Percentiles rank a stretch among this genome's conserved stretches.
Evolutionary conservation across 257 asterid genomes (phyloP).

Genomic region (Jacaranda mimosifolia): DNA sequence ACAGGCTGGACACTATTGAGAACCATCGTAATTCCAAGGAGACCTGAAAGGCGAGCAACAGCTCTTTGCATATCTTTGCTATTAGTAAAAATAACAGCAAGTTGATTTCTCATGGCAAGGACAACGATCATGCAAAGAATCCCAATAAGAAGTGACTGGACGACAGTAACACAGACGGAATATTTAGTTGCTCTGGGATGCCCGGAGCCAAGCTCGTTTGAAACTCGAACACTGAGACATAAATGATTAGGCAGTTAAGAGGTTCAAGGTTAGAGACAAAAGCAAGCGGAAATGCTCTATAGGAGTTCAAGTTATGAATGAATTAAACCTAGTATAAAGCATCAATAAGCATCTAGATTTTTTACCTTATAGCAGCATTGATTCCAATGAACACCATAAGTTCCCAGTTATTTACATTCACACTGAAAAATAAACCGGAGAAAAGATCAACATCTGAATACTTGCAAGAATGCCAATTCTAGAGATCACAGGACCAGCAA

Average conservation of each 20-base stretch:
- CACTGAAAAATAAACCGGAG: not conserved
- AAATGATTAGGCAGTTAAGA: no score
- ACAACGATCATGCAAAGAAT: slow-evolving; percentile 62
- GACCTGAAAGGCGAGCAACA: slow-evolving; percentile 71
- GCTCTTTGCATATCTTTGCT: slow-evolving; percentile 73
- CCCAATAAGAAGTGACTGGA: slow-evolving; percentile 78
- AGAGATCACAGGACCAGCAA: no score
- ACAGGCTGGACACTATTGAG: slow-evolving; percentile 92
- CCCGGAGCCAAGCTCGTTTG: slow-evolving; percentile 79
- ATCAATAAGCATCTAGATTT: no score
- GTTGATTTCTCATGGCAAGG: slow-evolving; percentile 56
- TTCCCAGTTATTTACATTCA: no score
- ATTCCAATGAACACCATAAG: no score
- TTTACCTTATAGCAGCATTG: no score
- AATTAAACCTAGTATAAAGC: no score
- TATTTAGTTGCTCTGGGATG: slow-evolving; percentile 81
- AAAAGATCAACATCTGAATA: not conserved
- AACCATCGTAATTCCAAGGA: slow-evolving; percentile 80
- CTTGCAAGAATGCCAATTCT: no score
- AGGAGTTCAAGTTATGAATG: no score
- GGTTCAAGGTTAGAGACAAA: no score
- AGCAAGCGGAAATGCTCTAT: no score
- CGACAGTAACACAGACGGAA: slow-evolving; percentile 57
- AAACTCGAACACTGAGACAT: slow-evolving; percentile 71
- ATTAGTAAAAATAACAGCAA: slow-evolving; percentile 64